Evolutionary conservation across 169 alveolate species (phyloP), one percentile per base, ranked within the genome.

Genomic region (Plasmodium reichenowi): DNA sequence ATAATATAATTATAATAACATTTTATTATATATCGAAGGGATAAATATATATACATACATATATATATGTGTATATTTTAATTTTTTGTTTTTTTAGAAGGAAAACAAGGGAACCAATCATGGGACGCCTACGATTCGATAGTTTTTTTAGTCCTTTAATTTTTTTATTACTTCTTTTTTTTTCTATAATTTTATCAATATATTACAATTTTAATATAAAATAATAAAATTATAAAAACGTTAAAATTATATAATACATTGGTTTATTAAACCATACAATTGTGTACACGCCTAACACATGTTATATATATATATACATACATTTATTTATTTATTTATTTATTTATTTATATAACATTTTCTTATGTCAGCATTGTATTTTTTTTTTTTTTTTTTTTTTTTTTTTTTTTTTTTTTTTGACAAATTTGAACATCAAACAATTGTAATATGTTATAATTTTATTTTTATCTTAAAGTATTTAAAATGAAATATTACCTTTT

Each of bases 141-240:
- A 78, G 89, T 17, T 78, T 78, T 78, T 78, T 59, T 47, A 64
- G 89, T 26, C 89, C 89, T 9, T 54, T 78, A 58, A 78, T 78
- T 48, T 78, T 78, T 22, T 43, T 78, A 26, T 15, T 78, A 13
- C 71, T 78, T n/a, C 73, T 78, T 13, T 78, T 78, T 9, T 78
- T 78, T 43, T 78, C 78, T 15, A 78, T 78, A 38, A 50, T 64
- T 50, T 66, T 78, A 59, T 78, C 89, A 64, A 64, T 78, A 9
- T 78, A 78, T 64, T 78, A 64, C 54, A 78, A 78, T 70, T 78
- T 78, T 70, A 66, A 78, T 26, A 26, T 74, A 15, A 59, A 26
- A 52, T 22, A 62, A 59, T 43, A 38, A 17, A 71, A 71, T 32
- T 32, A 32, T 32, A 32, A 32, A 32, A 32, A 32, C 45, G 2